Evolutionary conservation across 768 basidiomycete species (phyloP).

Genomic region (Russula griseocarnosa): DNA sequence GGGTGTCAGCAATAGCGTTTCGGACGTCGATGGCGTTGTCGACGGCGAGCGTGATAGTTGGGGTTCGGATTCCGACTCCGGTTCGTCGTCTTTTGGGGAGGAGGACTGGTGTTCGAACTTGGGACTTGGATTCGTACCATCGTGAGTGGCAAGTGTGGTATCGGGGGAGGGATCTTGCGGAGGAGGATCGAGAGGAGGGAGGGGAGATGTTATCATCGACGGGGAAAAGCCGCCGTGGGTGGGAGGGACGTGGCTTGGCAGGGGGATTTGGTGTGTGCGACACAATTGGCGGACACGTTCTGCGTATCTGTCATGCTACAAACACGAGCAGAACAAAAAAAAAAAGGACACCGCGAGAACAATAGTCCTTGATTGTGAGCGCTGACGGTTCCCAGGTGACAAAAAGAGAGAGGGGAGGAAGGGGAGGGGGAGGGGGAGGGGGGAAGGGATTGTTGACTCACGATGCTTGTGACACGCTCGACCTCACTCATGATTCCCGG

Average conservation of each 20-base stretch:
- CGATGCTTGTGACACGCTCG: slow-evolving; percentile 14
- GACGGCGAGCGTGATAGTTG: background rate
- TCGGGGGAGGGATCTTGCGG: background rate
- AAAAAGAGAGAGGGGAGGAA: background rate
- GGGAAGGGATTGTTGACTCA: slow-evolving; percentile 1
- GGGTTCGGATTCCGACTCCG: background rate
- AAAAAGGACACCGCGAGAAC: background rate
- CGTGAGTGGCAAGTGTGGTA: background rate
- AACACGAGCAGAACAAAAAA: background rate
- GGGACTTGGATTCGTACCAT: background rate
- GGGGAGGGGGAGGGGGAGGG: too few relatives aligned
- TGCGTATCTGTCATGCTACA: slow-evolving; percentile 15
- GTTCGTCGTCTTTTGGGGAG: background rate
- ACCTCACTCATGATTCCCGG: slow-evolving; percentile 4
- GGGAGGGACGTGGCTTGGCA: slow-evolving; percentile 4
- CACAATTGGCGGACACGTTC: slow-evolving; percentile 17
- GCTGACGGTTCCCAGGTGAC: background rate
- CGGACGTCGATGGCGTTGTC: background rate
- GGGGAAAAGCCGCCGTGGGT: background rate
- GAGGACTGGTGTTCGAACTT: background rate
- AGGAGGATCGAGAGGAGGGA: background rate
- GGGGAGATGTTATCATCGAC: background rate
- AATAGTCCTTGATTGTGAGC: background rate
- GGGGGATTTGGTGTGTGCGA: background rate
- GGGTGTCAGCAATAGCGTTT: background rate